Evolutionary conservation across 2,329 filamentous ascomycete species (phyloP).

Genomic region (Monosporascus sp.): DNA sequence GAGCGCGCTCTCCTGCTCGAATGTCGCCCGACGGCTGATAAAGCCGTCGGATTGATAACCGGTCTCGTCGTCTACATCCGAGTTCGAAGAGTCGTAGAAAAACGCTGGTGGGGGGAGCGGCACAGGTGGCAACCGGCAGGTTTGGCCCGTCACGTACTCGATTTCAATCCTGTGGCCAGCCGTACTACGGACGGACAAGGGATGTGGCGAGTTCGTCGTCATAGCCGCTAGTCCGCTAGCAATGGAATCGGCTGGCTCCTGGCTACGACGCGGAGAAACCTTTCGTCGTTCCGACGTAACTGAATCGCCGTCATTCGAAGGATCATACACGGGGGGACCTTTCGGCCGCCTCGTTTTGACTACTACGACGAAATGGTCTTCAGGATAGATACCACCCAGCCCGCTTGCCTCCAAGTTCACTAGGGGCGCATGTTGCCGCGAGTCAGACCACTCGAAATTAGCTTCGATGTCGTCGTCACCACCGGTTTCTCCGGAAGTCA

Average conservation of each 20-base stretch:
- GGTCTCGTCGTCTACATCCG: conserved; percentile 18
- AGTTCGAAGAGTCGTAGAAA: conserved; percentile 45
- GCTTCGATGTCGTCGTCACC: conserved; percentile 37
- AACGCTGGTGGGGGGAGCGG: conserved; percentile 48
- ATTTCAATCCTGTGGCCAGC: conserved; percentile 30
- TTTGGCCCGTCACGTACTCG: conserved; percentile 39
- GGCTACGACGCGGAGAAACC: conserved; percentile 5
- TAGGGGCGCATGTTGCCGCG: conserved; percentile 33
- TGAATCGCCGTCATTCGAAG: conserved; percentile 7
- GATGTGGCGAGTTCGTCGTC: conserved; percentile 33
- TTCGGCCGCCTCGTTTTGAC: conserved; percentile 46
- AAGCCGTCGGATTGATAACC: conserved; percentile 11
- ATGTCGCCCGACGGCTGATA: conserved; percentile 16
- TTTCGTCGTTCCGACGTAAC: conserved; percentile 1
- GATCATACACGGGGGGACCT: conserved; percentile 1
- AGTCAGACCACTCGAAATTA: conserved; percentile 43
- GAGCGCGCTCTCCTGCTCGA: conserved; percentile 61
- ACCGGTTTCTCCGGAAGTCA: conserved; percentile 27
- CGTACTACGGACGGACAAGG: conserved; percentile 1
- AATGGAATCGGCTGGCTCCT: conserved; percentile 33
- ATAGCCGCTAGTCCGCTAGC: conserved; percentile 37
- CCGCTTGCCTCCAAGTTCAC: conserved; percentile 51
- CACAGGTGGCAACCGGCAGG: conserved; percentile 41
- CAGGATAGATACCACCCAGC: conserved; percentile 53
- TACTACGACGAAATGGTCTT: conserved; percentile 59